phyloP scores from a whole-genome alignment of 208 protist genomes.

The Wallacemonas sp. region DNA sequence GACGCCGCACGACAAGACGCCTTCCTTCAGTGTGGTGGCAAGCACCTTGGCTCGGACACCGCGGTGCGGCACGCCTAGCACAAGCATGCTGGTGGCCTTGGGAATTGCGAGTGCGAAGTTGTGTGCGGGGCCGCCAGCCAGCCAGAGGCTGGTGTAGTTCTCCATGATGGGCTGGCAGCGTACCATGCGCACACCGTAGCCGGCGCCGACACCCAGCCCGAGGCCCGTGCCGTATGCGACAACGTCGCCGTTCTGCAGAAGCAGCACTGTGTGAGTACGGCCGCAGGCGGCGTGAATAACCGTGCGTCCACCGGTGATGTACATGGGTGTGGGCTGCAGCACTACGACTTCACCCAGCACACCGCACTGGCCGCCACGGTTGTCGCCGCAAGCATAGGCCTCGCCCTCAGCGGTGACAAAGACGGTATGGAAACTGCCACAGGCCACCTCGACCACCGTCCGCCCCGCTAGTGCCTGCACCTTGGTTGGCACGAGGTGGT shows the following conservation, averaged over 20 bases:
- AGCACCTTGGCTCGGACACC: conserved; percentile 38
- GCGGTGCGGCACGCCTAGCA: conserved; percentile 64
- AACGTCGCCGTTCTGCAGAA: conserved; percentile 60
- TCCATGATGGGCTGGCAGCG: conserved; percentile 58
- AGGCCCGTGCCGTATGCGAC: conserved; percentile 72
- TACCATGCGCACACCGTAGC: conserved; percentile 67
- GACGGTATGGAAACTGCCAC: conserved; percentile 80
- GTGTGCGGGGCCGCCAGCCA: conserved; percentile 49
- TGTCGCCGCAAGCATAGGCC: conserved; percentile 77
- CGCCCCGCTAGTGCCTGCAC: conserved; percentile 29
- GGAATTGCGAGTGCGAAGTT: conserved; percentile 65
- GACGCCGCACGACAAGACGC: conserved; percentile 58
- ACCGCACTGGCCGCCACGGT: conserved; percentile 76
- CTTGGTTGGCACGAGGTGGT: conserved; percentile 33
- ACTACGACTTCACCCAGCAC: conserved; percentile 46
- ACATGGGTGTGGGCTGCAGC: conserved; percentile 31
- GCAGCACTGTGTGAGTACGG: conserved; percentile 66
- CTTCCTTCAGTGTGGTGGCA: conserved; percentile 55
- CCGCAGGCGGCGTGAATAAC: conserved; percentile 67
- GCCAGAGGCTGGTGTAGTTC: conserved; percentile 61
- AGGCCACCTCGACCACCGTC: conserved; percentile 61
- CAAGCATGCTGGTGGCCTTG: conserved; percentile 53
- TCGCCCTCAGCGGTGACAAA: conserved; percentile 54
- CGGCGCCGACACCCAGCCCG: conserved; percentile 55
- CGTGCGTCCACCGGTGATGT: conserved; percentile 31